A percentile compares a stretch with the other conserved stretches of the same genome.
Evolutionary conservation across 1,139 yeast genomes (phyloP).

Genomic region (Dujonia santamariae): DNA sequence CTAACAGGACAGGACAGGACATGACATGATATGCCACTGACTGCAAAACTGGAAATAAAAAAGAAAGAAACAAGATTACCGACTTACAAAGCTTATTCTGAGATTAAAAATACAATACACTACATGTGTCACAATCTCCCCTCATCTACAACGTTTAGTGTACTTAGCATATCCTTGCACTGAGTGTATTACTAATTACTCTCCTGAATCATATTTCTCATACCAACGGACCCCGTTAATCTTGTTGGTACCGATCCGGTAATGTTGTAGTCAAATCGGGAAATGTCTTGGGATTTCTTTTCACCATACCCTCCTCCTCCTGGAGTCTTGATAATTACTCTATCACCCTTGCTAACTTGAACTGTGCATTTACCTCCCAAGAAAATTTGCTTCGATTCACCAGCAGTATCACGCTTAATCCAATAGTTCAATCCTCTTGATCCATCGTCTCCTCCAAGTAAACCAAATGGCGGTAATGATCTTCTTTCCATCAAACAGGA

Average conservation of each 20-base stretch:
- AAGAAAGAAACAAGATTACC: too few species aligned
- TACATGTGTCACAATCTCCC: background rate
- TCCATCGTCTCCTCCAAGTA: conserved; percentile 42
- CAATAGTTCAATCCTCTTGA: conserved; percentile 39
- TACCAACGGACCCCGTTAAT: conserved; percentile 37
- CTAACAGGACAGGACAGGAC: too few species aligned
- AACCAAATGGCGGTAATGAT: conserved; percentile 43
- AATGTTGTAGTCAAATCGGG: conserved; percentile 22
- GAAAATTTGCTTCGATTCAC: conserved; percentile 24
- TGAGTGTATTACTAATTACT: conserved; percentile 22
- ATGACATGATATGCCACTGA: too few species aligned
- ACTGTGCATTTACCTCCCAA: conserved; percentile 46
- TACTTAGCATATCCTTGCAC: background rate
- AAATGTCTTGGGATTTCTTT: conserved; percentile 8
- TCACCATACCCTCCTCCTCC: conserved; percentile 51
- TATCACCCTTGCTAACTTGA: conserved; percentile 37
- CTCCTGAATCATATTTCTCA: conserved; percentile 30
- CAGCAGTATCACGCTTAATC: conserved; percentile 21
- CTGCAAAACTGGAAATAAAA: too few species aligned
- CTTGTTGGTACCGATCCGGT: conserved; percentile 21
- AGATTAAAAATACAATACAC: too few species aligned
- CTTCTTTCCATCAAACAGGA: conserved; percentile 47
- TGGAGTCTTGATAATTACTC: conserved; percentile 42
- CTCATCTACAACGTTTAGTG: background rate
- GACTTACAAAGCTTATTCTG: too few species aligned